Conservation (phyloP, 2,329 filamentous ascomycete species). For the Calonectria crousiana region DNA sequence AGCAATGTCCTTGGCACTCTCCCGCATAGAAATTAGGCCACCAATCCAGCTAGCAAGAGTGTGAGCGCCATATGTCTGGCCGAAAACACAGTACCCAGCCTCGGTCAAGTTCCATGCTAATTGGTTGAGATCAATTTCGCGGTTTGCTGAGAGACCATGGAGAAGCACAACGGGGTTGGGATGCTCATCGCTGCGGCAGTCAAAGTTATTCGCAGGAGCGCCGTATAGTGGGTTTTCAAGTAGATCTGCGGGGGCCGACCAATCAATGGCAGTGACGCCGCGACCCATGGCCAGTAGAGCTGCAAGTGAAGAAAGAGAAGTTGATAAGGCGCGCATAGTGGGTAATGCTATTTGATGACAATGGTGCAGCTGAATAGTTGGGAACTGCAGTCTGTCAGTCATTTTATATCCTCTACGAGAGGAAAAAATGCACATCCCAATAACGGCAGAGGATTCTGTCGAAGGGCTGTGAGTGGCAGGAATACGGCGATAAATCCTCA, state of each 20-base stretch:
- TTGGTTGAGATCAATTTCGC: background rate
- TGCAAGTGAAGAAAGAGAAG: background rate
- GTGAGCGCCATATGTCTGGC: constrained; percentile 2
- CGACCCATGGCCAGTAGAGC: background rate
- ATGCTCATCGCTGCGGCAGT: background rate
- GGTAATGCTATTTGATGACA: background rate
- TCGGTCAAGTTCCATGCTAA: constrained; percentile 1
- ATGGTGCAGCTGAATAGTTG: background rate
- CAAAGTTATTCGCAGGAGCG: background rate
- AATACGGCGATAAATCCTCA: constrained; percentile 6
- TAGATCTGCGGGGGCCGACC: background rate
- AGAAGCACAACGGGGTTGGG: background rate
- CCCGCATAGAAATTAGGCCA: background rate
- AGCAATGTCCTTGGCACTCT: constrained; percentile 9
- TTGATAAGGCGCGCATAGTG: background rate
- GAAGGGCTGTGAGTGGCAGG: background rate
- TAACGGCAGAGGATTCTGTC: background rate
- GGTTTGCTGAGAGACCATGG: constrained; percentile 1
- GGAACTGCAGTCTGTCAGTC: background rate
- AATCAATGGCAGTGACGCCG: background rate
- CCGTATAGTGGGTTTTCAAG: background rate
- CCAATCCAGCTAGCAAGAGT: background rate
- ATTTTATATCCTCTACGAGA: background rate
- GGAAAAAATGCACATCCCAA: background rate
- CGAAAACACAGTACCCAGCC: constrained; percentile 1